Conservation (phyloP, 2,329 filamentous ascomycete species). For the Fusarium cicatricum region DNA sequence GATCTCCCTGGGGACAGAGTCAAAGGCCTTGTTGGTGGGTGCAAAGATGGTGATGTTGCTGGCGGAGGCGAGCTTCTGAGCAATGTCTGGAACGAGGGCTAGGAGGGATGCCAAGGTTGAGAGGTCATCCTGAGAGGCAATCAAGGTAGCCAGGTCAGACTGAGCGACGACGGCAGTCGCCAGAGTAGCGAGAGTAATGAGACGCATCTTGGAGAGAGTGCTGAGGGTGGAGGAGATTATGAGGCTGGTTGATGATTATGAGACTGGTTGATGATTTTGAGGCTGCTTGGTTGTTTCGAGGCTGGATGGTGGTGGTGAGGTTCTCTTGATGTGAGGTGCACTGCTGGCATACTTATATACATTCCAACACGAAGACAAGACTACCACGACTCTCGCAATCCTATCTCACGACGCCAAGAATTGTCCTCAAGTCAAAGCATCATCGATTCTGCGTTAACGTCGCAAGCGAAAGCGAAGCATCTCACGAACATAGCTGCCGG, state of each 20-base stretch:
- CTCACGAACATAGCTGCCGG: too few species aligned
- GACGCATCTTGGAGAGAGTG: conserved; percentile 13
- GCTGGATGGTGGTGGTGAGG: too few species aligned
- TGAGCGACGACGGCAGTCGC: conserved; percentile 25
- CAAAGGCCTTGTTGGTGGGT: conserved; percentile 48
- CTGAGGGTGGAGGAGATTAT: background rate
- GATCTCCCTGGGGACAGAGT: conserved; percentile 42
- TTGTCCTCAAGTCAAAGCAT: conserved; percentile 10
- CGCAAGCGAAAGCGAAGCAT: too few species aligned
- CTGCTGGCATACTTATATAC: too few species aligned
- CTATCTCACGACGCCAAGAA: background rate
- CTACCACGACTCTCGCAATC: background rate
- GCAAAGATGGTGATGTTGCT: conserved; percentile 49
- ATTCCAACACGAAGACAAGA: too few species aligned
- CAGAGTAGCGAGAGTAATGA: conserved; percentile 24
- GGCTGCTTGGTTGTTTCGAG: too few species aligned
- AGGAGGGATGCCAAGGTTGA: conserved; percentile 29
- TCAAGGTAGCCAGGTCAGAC: conserved; percentile 21
- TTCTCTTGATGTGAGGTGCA: too few species aligned
- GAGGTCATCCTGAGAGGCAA: conserved; percentile 31
- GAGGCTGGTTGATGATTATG: too few species aligned
- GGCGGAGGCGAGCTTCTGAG: conserved; percentile 43
- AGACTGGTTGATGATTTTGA: too few species aligned
- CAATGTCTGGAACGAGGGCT: conserved; percentile 35
- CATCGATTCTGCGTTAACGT: conserved; percentile 12